Evolutionary conservation across 2,329 filamentous ascomycete genomes (phyloP).

Genomic region (Cadophora sp.): DNA sequence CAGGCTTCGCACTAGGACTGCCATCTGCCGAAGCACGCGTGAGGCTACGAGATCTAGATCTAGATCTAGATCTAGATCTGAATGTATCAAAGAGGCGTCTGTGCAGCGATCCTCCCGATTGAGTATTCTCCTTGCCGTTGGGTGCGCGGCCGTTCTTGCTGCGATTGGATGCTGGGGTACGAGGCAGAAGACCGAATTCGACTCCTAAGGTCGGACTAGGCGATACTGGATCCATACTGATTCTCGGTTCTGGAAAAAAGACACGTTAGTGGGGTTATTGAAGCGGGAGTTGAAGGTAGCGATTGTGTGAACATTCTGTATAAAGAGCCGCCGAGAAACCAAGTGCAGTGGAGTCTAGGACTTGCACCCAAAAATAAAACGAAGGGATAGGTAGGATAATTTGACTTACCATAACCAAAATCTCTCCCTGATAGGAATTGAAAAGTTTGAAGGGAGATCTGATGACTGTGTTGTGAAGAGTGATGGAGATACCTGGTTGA

Average conservation of each 20-base stretch:
- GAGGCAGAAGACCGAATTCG: slow-evolving; percentile 28
- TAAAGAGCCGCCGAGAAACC: background rate
- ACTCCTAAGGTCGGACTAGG: slow-evolving; percentile 26
- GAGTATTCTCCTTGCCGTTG: slow-evolving; percentile 8
- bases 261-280: background rate
- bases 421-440: slow-evolving; percentile 7
- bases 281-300: background rate
- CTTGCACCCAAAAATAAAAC: background rate
- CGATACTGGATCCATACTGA: slow-evolving; percentile 34
- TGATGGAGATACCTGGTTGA: slow-evolving; percentile 3
- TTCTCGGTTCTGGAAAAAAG: slow-evolving; percentile 8
- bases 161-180: slow-evolving; percentile 23
- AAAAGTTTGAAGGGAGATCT: background rate
- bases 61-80: slow-evolving; percentile 15
- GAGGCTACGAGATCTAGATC: slow-evolving; percentile 14
- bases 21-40: slow-evolving; percentile 18
- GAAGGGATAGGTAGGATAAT: background rate
- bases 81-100: slow-evolving; percentile 27
- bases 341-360: background rate
- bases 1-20: slow-evolving; percentile 14
- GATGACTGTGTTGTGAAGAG: slow-evolving; percentile 17
- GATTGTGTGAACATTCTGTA: background rate
- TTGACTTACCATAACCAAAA: slow-evolving; percentile 23
- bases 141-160: slow-evolving; percentile 19
- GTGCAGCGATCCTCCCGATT: slow-evolving; percentile 20